Base-by-base conservation (phyloP, 768 basidiomycete species). In the Pleurotus sapidus region DNA sequence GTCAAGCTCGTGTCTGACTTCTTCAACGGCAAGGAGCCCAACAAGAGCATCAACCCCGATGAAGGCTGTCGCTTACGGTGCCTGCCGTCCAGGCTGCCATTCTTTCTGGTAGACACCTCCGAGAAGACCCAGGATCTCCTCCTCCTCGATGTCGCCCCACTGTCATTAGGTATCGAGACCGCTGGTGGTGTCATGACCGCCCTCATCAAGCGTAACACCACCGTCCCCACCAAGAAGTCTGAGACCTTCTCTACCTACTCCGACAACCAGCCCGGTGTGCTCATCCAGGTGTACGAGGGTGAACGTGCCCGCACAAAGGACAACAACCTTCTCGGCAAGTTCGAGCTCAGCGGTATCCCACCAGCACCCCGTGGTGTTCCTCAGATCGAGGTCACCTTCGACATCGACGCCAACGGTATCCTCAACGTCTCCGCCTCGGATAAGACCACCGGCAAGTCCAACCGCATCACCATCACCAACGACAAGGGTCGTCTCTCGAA, bases 31-130 rank as follows among this genome's bases (percentile, higher is more conserved):
- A 94, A 96, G 67, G 92, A 95, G 72, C 78, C 98, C 71, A 98
- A 98, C 88, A 99, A 99, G 84, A 97, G 95, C 59, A 99, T 99
- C 80, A 99, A 99, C 85, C 97, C 97, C 61, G 97, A 99, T 70
- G 97, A 99, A 99, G 80, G 97, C 97, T 67, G 97, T 99, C 67
- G 97, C 97, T 49, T 98, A 98, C 76, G 97, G 97, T 81, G 97
- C 97, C 97, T 65, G 96, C 97, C 65, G 97, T 99, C 68, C 97
- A 99, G 78, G 97, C 97, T 60, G 97, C 97, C 58, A 91, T 99
- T 70, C 92, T 99, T 61, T 97, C 97, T 64, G 95, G 95, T n/a
- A 58, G 95, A 98, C 74, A 98, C 95, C 49, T 98, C 95, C 37
- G 97, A 99, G 65, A 96, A 98, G 82, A 99, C 97, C 59, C 91